Percentiles rank a stretch among this genome's conserved stretches.
Conservation (phyloP, 225 moss, liverwort and hornwort genomes). For the Pseudoscleropodium purum region DNA sequence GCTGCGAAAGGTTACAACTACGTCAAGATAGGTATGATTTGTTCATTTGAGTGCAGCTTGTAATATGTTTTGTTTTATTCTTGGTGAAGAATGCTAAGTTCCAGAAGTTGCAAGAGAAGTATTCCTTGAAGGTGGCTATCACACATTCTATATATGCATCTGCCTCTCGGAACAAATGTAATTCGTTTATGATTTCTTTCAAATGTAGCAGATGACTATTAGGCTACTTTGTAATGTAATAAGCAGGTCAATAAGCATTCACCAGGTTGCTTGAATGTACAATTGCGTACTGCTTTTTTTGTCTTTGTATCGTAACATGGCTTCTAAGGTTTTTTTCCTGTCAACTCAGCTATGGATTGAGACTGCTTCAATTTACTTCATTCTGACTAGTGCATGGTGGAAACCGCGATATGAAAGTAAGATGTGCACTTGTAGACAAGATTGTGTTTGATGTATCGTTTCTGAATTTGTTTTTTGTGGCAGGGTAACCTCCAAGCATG, state of each 20-base stretch:
- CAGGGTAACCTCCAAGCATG: constrained; percentile 76
- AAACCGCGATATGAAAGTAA: neutral
- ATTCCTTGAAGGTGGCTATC: neutral
- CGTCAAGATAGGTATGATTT: constrained; percentile 60
- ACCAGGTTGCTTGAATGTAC: neutral
- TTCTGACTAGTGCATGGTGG: neutral
- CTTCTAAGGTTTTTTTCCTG: neutral
- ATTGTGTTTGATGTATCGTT: neutral
- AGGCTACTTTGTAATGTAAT: constrained; percentile 76
- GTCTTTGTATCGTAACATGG: neutral
- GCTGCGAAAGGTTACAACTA: constrained; percentile 75
- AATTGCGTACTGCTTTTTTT: neutral
- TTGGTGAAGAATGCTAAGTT: neutral
- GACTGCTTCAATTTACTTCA: neutral
- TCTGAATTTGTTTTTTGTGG: neutral
- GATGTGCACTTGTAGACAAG: neutral
- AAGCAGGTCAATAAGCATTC: constrained; percentile 35
- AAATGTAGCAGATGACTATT: constrained; percentile 78
- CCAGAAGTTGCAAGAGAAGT: neutral
- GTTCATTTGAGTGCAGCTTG: neutral
- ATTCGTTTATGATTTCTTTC: neutral
- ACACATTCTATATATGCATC: neutral
- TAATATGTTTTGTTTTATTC: neutral
- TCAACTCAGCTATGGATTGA: neutral
- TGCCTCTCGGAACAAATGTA: neutral